Evolutionary conservation across 1,284 basidiomycete genomes (phyloP), one percentile per base, ranked within the genome.

Genomic region (Neolentinus lepideus): DNA sequence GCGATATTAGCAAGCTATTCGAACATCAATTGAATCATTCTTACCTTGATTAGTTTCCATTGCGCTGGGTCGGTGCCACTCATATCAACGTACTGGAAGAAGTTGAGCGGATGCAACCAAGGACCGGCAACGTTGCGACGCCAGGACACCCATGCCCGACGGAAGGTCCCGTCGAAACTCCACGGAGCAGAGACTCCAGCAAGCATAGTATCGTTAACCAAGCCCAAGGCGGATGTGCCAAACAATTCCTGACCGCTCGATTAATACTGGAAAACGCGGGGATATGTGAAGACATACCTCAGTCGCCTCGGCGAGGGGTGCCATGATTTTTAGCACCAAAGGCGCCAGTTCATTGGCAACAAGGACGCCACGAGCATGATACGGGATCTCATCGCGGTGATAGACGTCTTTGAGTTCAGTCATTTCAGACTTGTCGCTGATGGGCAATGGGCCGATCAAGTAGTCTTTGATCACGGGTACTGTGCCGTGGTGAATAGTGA

Each of bases 101-200:
- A 77, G 59, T 77, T 77, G 24, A 84, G 63, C 3, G 81, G 75
- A 53, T 79, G 77, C 22, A 85, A 67, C 66, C 71, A 85, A 0
- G 72, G 69, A 0, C 80, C 81, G 3, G 81, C 69, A 1, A 71
- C 65, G 57, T 79, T 81, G 52, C 71, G 69, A 29, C 74, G 67
- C 72, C 77, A 79, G 3, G 71, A 71, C 27, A 81, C 59, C 81
- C 79, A 83, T 16, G 72, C 62, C 10, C 79, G 74, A 48, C 83
- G 74, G 72, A 81, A 85, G 11, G 72, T 68, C 4, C 84, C 83
- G 59, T 85, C 82, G 57, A 79, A 83, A 53, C 79, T 79, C 61
- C 78, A 76, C 0, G 83, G 83, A 0, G 75, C 80, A 48, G 65
- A 66, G 1, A 68, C 73, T 2, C 68, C 75, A 6, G 71, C 71